Evolutionary conservation across 2,329 filamentous ascomycete species (phyloP), one percentile per base, ranked within the genome.

Genomic region (Fusarium dimerum): DNA sequence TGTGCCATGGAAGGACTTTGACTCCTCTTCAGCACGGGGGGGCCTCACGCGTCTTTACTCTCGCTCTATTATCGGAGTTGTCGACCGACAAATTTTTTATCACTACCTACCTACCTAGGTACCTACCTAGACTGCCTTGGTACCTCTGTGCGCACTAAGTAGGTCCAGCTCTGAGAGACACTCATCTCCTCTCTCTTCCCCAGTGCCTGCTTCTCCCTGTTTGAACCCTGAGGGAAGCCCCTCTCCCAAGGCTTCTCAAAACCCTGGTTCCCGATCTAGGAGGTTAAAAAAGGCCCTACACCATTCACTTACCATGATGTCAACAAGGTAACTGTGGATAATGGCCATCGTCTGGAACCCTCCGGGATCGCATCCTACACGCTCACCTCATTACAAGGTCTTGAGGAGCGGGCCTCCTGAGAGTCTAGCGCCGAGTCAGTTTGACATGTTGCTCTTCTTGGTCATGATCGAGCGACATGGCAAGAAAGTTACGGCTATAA

Each of bases 361-460:
- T 47, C 54, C 59, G 59, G 59, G 48, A 61, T 59, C 54, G 60
- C 59, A 51, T 47, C 42, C 40, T 52, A 51, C 44, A 54, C 47
- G 39, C 44, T 43, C 50, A 45, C 32, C 32, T 36, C 10, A 12
- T 11, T 15, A 36, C 32, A 12, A 36, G 10, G 32, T 15, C 32
- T 36, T 36, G 32, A 11, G 11, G 32, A 36, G 32, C 32, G 32
- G 32, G 10, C 32, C 13, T 15, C 32, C 13, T 12, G 5, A 36
- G 10, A 36, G 32, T 20, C 36, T 39, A 39, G 36, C 16, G 36
- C 16, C 36, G 12, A 16, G 36, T 39, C 36, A 39, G 20, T 16
- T 16, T 39, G 16, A 16, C 36, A 15, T 39, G 36, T 39, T 39
- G 4, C 36, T 15, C 12, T 16, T 39, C 36, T 16, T 16, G 36